A percentile compares a stretch with the other conserved stretches of the same genome.
Conservation (phyloP, 225 moss, liverwort and hornwort species). For the Sphagnum tenellum region DNA sequence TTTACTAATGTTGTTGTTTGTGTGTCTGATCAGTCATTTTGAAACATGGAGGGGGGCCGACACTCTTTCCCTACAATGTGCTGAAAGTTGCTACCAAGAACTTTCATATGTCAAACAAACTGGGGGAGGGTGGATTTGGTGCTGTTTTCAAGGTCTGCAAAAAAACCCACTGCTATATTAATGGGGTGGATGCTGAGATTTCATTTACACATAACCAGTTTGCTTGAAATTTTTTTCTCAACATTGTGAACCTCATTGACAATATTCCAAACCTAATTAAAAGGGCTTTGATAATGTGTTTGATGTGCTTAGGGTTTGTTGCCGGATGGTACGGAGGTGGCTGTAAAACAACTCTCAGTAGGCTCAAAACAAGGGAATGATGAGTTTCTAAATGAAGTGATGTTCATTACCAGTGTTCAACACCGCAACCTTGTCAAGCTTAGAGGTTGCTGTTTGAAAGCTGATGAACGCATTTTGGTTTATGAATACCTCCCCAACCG, state of each 20-base stretch:
- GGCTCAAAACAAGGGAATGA: slow-evolving; percentile 36
- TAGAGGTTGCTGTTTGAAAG: slow-evolving; percentile 36
- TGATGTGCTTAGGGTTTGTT: slow-evolving; percentile 23
- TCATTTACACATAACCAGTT: neutral
- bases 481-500: slow-evolving; percentile 38
- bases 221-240: neutral
- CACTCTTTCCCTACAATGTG: slow-evolving; percentile 30
- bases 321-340: slow-evolving; percentile 32
- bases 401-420: slow-evolving; percentile 29
- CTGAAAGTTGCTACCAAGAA: slow-evolving; percentile 43
- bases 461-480: slow-evolving; percentile 37
- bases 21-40: slow-evolving; percentile 16
- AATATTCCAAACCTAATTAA: neutral
- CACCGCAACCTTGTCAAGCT: slow-evolving; percentile 44
- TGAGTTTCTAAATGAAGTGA: slow-evolving; percentile 33
- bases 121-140: slow-evolving; percentile 44
- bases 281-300: neutral
- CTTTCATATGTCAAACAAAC: slow-evolving; percentile 31
- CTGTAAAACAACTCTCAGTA: slow-evolving; percentile 38
- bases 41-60: slow-evolving; percentile 34
- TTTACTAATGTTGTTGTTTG: too few relatives aligned
- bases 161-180: neutral
- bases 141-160: slow-evolving; percentile 37
- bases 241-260: too few relatives aligned
- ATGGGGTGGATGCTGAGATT: neutral